Percentiles rank a stretch among this genome's conserved stretches.
Evolutionary conservation across 1,284 basidiomycete species (phyloP).

Genomic region (Cystobasidium pallidum): DNA sequence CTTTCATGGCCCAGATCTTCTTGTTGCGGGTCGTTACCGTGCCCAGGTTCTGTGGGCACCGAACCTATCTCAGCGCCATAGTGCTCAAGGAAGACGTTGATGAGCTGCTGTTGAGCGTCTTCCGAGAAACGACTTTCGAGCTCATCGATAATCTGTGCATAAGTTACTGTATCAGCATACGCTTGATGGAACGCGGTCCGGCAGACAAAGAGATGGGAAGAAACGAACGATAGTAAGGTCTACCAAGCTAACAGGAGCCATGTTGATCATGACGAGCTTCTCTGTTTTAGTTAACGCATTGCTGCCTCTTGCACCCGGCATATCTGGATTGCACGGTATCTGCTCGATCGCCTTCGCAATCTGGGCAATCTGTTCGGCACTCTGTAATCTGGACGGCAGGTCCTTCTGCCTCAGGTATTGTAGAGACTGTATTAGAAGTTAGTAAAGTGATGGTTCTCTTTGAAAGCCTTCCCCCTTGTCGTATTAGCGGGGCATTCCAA

Average conservation of each 20-base stretch:
- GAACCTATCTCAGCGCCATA: constrained; percentile 13
- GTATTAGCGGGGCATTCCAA: too few relatives aligned
- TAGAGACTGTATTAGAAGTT: background rate
- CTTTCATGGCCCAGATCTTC: constrained; percentile 2
- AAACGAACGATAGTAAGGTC: constrained; percentile 29
- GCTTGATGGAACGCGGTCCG: background rate
- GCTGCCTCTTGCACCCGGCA: constrained; percentile 3
- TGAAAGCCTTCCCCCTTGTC: too few relatives aligned
- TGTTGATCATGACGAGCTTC: constrained; percentile 40
- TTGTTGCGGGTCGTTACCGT: background rate
- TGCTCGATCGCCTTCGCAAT: constrained; percentile 19
- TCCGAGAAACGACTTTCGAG: constrained; percentile 33
- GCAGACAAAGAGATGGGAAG: background rate
- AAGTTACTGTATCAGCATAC: background rate
- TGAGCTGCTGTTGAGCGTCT: constrained; percentile 24
- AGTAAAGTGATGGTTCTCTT: background rate
- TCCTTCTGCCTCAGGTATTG: constrained; percentile 34
- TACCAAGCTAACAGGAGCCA: constrained; percentile 23
- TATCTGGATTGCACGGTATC: constrained; percentile 2
- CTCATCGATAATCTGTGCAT: constrained; percentile 31
- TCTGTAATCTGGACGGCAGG: constrained; percentile 23
- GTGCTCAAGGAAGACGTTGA: constrained; percentile 26
- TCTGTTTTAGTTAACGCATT: constrained; percentile 36
- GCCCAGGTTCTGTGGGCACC: constrained; percentile 1
- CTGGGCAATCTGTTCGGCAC: constrained; percentile 9